Evolutionary conservation across 1,139 yeast genomes (phyloP).

Genomic region (Ashbya aceris): DNA sequence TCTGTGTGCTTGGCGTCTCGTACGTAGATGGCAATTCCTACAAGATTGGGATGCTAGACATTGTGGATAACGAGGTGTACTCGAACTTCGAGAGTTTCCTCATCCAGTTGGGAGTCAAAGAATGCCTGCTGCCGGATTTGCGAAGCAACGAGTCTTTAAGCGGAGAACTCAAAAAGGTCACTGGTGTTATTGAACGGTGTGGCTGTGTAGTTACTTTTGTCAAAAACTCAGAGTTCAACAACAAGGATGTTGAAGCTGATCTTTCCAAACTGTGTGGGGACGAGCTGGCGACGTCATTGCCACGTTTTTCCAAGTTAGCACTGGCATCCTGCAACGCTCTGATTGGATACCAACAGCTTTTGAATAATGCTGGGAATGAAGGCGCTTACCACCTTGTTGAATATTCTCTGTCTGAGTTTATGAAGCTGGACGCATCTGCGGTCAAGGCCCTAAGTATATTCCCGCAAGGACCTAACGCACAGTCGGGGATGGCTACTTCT

Average conservation of each 20-base stretch:
- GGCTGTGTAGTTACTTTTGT: conserved; percentile 60
- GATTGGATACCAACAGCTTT: conserved; percentile 46
- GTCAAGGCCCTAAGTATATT: conserved; percentile 79
- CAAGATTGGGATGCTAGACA: conserved; percentile 65
- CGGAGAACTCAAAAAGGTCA: conserved; percentile 40
- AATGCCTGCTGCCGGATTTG: conserved; percentile 53
- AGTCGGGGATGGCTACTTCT: conserved; percentile 13
- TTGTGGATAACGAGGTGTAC: conserved; percentile 77
- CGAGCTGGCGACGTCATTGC: conserved; percentile 52
- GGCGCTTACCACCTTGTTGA: conserved; percentile 48
- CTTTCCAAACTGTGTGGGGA: conserved; percentile 51
- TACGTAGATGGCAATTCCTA: conserved; percentile 67
- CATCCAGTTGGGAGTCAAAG: conserved; percentile 84
- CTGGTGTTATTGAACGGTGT: conserved; percentile 63
- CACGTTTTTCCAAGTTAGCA: conserved; percentile 32
- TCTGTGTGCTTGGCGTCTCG: conserved; percentile 64
- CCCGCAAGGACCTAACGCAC: conserved; percentile 36
- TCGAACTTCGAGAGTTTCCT: conserved; percentile 78
- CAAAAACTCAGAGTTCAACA: conserved; percentile 46
- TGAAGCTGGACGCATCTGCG: conserved; percentile 88
- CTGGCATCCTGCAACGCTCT: conserved; percentile 32
- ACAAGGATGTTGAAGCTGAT: conserved; percentile 64
- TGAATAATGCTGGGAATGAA: conserved; percentile 45
- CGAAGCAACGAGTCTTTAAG: conserved; percentile 35
- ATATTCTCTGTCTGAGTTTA: conserved; percentile 65